phyloP scores from a whole-genome alignment of 495 filamentous ascomycete genomes.

The Tuber borchii region DNA sequence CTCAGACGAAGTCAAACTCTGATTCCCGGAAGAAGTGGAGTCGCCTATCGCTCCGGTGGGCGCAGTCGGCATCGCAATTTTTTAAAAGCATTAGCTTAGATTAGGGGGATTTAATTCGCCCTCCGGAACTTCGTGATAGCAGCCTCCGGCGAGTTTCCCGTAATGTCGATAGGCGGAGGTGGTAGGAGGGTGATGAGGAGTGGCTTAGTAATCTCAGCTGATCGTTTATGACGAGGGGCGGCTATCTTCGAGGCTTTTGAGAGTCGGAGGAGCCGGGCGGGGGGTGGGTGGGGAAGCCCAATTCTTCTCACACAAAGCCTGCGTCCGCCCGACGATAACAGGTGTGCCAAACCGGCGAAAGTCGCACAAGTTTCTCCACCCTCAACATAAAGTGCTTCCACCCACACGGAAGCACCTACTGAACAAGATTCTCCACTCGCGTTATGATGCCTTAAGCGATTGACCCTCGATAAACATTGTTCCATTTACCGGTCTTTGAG shows the following conservation, averaged over 20 bases:
- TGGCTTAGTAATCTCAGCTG: not conserved
- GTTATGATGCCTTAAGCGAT: not conserved
- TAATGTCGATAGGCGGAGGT: not conserved
- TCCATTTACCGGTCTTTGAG: not conserved
- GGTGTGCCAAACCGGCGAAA: not conserved
- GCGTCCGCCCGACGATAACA: not conserved
- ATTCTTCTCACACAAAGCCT: not conserved
- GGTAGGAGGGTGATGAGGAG: not conserved
- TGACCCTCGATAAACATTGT: not conserved
- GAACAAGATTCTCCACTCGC: not conserved
- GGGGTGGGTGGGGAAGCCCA: not conserved
- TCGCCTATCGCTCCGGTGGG: not conserved
- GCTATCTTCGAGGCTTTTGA: not conserved
- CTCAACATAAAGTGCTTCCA: not conserved
- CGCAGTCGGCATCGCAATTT: not conserved
- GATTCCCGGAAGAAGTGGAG: not conserved
- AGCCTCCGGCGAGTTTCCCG: not conserved
- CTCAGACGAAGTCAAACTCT: not conserved
- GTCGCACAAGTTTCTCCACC: not conserved
- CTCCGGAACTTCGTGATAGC: not conserved
- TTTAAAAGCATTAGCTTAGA: not conserved
- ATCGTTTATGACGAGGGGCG: not conserved
- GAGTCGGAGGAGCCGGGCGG: not conserved
- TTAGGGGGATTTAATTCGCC: not conserved
- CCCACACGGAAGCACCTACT: not conserved